phyloP scores from a whole-genome alignment of 75 land plant species.

The Picea sitchensis region DNA sequence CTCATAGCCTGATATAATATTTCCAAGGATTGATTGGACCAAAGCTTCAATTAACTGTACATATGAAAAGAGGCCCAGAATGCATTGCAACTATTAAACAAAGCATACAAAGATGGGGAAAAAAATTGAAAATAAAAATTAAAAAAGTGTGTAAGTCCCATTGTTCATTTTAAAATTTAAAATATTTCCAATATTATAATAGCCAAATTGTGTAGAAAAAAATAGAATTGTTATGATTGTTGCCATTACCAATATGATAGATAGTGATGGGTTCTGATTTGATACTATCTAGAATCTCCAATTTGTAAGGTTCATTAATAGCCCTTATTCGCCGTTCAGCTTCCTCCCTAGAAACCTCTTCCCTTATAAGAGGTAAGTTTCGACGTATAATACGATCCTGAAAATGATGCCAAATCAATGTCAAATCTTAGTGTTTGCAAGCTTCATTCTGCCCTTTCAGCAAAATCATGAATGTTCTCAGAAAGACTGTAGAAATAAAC shows the following conservation, averaged over 20 bases:
- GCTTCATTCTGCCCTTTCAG: neutral
- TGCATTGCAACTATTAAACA: neutral
- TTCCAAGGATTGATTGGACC: neutral
- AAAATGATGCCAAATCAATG: conserved; percentile 25
- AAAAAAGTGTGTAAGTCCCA: neutral
- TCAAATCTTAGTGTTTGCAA: neutral
- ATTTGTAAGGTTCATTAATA: conserved; percentile 86
- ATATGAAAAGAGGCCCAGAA: neutral
- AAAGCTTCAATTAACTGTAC: neutral
- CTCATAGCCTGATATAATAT: neutral
- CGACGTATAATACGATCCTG: conserved; percentile 93
- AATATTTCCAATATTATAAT: neutral
- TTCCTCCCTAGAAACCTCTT: conserved; percentile 92
- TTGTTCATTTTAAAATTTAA: neutral
- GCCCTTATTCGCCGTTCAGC: conserved; percentile 77
- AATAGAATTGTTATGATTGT: neutral
- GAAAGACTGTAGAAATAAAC: neutral
- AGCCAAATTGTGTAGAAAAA: conserved; percentile 1
- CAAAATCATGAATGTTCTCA: neutral
- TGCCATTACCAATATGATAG: conserved; percentile 81
- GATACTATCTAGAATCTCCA: conserved; percentile 90
- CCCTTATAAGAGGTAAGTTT: conserved; percentile 80
- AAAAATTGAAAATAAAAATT: too few species aligned
- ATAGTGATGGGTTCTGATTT: conserved; percentile 94
- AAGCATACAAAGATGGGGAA: neutral